Evolutionary conservation across 2,329 filamentous ascomycete genomes (phyloP).

Genomic region (Ophiocordyceps camponoti-leonardi): DNA sequence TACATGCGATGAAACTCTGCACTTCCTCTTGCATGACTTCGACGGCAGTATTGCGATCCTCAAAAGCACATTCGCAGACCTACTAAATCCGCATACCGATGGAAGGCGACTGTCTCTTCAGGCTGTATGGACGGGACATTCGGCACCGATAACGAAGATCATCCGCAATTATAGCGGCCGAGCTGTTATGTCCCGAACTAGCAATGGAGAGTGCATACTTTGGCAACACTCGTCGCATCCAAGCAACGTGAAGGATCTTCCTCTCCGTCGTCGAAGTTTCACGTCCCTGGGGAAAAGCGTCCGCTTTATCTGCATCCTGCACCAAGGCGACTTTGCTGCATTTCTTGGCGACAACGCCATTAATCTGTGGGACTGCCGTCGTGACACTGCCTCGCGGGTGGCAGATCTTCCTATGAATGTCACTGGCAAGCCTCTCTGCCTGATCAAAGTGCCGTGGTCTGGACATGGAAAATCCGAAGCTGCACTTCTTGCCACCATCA

Average conservation of each 20-base stretch:
- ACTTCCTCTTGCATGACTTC: constrained; percentile 67
- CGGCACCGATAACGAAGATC: constrained; percentile 64
- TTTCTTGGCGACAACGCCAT: constrained; percentile 57
- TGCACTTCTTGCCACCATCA: constrained; percentile 67
- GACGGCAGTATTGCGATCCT: constrained; percentile 74
- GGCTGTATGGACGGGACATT: constrained; percentile 71
- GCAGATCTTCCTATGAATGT: constrained; percentile 32
- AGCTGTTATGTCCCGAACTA: constrained; percentile 66
- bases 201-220: constrained; percentile 61
- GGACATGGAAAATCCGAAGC: constrained; percentile 37
- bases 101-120: constrained; percentile 42
- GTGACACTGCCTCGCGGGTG: constrained; percentile 38
- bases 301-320: constrained; percentile 61
- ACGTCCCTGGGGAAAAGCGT: constrained; percentile 55
- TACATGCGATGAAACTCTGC: constrained; percentile 43
- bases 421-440: constrained; percentile 57
- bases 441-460: constrained; percentile 53
- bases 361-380: constrained; percentile 64
- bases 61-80: constrained; percentile 56
- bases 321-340: constrained; percentile 64
- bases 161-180: constrained; percentile 69
- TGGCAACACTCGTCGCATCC: constrained; percentile 45
- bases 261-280: constrained; percentile 47
- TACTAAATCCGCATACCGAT: constrained; percentile 58
- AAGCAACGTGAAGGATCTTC: constrained; percentile 20